Evolutionary conservation across 2,329 filamentous ascomycete species (phyloP).

Genomic region (Colletotrichum falcatum): DNA sequence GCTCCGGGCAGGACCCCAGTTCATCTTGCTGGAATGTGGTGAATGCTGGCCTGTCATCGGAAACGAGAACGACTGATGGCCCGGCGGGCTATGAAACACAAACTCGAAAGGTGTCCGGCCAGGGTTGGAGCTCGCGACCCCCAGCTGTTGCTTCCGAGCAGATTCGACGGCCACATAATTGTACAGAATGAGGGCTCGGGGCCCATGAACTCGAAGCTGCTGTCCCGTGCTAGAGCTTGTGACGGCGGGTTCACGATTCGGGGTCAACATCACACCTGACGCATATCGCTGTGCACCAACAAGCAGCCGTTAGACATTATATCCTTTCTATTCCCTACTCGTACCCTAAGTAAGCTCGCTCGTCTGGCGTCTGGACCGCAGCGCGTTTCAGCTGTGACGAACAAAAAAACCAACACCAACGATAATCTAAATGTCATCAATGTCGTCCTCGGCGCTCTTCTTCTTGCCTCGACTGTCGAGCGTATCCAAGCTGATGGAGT

Average conservation of each 20-base stretch:
- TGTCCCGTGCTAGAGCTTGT: background rate
- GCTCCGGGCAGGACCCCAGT: background rate
- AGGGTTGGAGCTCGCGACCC: too few species aligned
- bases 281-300: background rate
- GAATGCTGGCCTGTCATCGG: background rate
- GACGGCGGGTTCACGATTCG: background rate
- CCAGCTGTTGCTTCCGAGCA: background rate
- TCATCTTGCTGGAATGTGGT: background rate
- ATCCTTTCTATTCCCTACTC: slow-evolving; percentile 34
- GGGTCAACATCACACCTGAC: background rate
- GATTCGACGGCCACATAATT: background rate
- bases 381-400: slow-evolving; percentile 17
- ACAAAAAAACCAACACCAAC: slow-evolving; percentile 1
- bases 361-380: slow-evolving; percentile 30
- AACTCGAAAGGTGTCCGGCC: background rate
- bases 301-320: slow-evolving; percentile 38
- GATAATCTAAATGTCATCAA: slow-evolving; percentile 67
- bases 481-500: slow-evolving; percentile 68
- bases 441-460: slow-evolving; percentile 58
- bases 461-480: slow-evolving; percentile 71
- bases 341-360: slow-evolving; percentile 15
- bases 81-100: background rate
- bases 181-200: background rate
- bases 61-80: background rate
- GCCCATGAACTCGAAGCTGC: background rate